Evolutionary conservation across 129 eudicot genomes (phyloP), one percentile per base, ranked within the genome.

Genomic region (Sambucus nigra): DNA sequence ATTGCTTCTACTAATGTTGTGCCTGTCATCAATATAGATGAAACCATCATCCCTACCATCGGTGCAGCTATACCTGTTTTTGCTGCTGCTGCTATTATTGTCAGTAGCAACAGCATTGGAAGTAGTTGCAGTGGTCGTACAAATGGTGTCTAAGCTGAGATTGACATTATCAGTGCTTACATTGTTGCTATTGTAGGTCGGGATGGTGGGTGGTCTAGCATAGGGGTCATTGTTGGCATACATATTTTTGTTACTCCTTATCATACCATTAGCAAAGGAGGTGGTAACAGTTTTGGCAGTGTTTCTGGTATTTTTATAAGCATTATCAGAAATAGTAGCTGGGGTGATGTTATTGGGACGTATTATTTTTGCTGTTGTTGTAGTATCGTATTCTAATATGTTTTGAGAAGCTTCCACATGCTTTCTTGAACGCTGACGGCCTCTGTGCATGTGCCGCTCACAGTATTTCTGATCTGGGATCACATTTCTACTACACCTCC

Each of bases 371-470:
- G n/a, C n/a, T n/a, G n/a, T n/a, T n/a, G n/a, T 48, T 18, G 44
- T 55, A 27, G 65, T 35, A 42, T 56, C 51, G 15, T 63, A 48
- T 44, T 26, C 50, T 10, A 51, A 27, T 8, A 51, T 24, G 20
- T 28, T 44, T 50, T 51, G 32, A 61, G 42, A 18, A 60, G 57
- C 60, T 78, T 78, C 86, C 92, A 78, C 82, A 32, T 51, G 82
- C 82, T 78, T 82, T 82, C 86, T 78, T 82, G 82, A 74, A 78
- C 86, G 64, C 18, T 47, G 20, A 53, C 72, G 64, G 29, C 92
- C 92, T 55, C 94, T 63, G 52, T 77, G 78, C 72, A 80, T 61
- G 73, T 85, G 95, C 11, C 73, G 60, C 65, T 80, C 78, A 44
- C 95, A 85, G 67, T 85, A 84, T 32, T 80, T 84, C 51, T 64